Percentiles rank a stretch among this genome's conserved stretches.
Conservation (phyloP, 2,329 filamentous ascomycete species). For the Fusarium robinianum region DNA sequence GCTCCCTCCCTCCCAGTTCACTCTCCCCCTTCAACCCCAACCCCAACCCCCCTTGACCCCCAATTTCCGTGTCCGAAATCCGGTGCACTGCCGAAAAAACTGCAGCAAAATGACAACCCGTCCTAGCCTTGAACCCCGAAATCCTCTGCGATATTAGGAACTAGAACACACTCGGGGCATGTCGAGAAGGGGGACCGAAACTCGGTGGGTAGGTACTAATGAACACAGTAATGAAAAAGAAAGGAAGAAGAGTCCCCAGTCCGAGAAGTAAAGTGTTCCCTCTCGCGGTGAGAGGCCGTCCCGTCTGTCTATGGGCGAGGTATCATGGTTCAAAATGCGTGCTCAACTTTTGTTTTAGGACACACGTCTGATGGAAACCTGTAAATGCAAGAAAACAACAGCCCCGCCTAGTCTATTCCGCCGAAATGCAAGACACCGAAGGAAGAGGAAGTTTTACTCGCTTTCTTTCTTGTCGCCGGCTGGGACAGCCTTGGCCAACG, state of each 20-base stretch:
- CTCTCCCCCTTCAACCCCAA: too few species aligned
- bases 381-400: slow-evolving; percentile 54
- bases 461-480: slow-evolving; percentile 58
- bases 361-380: slow-evolving; percentile 53
- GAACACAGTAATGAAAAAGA: slow-evolving; percentile 40
- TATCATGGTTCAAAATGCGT: slow-evolving; percentile 54
- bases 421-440: slow-evolving; percentile 52
- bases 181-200: slow-evolving; percentile 29
- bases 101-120: slow-evolving; percentile 15
- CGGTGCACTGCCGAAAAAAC: slow-evolving; percentile 28
- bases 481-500: slow-evolving; percentile 64
- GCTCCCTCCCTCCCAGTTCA: slow-evolving; percentile 6
- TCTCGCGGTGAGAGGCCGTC: slow-evolving; percentile 42
- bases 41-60: too few species aligned
- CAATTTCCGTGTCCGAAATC: too few species aligned
- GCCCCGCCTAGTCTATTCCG: slow-evolving; percentile 57
- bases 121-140: slow-evolving; percentile 26
- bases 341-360: slow-evolving; percentile 53
- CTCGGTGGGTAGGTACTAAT: slow-evolving; percentile 36
- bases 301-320: slow-evolving; percentile 54
- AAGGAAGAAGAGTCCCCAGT: slow-evolving; percentile 39
- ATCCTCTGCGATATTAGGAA: slow-evolving; percentile 39
- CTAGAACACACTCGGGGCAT: slow-evolving; percentile 36
- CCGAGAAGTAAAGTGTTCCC: slow-evolving; percentile 37
- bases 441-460: slow-evolving; percentile 45